Conservation (phyloP, 176 grass and related monocot species). For the Sorghum bicolor region DNA sequence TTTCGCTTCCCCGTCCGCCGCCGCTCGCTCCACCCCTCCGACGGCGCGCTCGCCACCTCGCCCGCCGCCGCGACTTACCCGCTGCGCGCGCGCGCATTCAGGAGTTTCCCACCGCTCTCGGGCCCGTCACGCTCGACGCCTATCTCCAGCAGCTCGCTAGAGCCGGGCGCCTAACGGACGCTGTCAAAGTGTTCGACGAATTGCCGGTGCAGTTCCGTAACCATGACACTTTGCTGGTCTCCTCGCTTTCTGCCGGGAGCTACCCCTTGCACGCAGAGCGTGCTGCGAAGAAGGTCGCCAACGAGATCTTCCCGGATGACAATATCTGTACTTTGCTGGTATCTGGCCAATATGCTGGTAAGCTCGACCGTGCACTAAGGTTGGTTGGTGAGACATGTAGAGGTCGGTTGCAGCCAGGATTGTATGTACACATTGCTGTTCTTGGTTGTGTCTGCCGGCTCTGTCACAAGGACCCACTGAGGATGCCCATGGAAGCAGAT, state of each 20-base stretch:
- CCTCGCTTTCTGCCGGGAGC: constrained; percentile 47
- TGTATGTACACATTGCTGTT: constrained; percentile 64
- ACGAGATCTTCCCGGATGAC: constrained; percentile 75
- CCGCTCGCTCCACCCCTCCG: constrained; percentile 72
- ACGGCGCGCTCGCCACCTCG: constrained; percentile 69
- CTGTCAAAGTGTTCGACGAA: constrained; percentile 62
- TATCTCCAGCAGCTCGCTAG: constrained; percentile 48
- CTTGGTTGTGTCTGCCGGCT: constrained; percentile 72
- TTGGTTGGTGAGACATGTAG: constrained; percentile 59
- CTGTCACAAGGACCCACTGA: constrained; percentile 64
- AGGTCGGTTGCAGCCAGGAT: constrained; percentile 65
- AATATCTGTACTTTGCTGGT: constrained; percentile 69
- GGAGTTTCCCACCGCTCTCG: constrained; percentile 59
- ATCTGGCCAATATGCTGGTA: constrained; percentile 61
- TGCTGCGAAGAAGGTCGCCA: constrained; percentile 53
- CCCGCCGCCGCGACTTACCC: constrained; percentile 61
- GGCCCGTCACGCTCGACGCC: constrained; percentile 45
- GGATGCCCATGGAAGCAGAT: constrained; percentile 58
- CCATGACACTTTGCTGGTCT: constrained; percentile 49
- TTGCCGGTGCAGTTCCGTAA: constrained; percentile 43
- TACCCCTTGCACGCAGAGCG: constrained; percentile 65
- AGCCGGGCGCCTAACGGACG: constrained; percentile 60
- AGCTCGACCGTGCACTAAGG: constrained; percentile 70
- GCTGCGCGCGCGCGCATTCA: constrained; percentile 48
- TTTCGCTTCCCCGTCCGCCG: constrained; percentile 71